Base-by-base conservation (phyloP, 257 asterid species). In the Scutellaria galericulata region DNA sequence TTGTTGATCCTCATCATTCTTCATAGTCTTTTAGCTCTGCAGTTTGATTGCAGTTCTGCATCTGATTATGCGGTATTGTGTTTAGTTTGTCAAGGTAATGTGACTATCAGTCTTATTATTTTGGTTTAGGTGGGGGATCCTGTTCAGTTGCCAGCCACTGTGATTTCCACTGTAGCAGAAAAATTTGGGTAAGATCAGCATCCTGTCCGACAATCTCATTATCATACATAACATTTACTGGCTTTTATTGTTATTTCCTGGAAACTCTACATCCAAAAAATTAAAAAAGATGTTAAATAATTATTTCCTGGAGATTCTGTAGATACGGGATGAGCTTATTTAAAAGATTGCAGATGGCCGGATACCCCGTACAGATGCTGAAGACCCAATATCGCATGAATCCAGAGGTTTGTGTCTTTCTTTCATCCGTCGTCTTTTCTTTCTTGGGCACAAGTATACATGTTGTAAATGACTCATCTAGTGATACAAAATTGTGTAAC, bases 311-410 rank as follows among this genome's bases (percentile, higher is more conserved):
- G 54, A 57, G 73, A 67, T 59, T 77, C 62, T 76, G 39, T 71
- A 92, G 99, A 59, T 95, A 95, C 69, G 91, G 90, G 57, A 84
- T 81, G 86, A 92, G 99, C 83, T 85, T 95, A 82, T 95, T 95
- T 76, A 82, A 92, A 78, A 88, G 99, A 77, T 84, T 95, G 77
- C 98, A 95, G 78, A 78, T 12, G 74, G 98, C 98, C n/a, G 97
- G 97, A 64, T 92, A 95, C 84, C 98, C 99, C 13, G 97, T 95
- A 70, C 93, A 86, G 84, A 92, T 95, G 96, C 92, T 95, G 82
- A 95, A 87, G 88, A 95, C 98, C 68, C 99, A 95, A 80, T 95
- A 95, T 76, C 97, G 99, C 67, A 95, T 95, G 99, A 90, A 95
- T 75, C 99, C 99, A 20, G 96, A 95, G 97, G 99, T 94, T 37